Conservation (phyloP, 192 early-diverging fungal species). For the Diversispora epigaea region DNA sequence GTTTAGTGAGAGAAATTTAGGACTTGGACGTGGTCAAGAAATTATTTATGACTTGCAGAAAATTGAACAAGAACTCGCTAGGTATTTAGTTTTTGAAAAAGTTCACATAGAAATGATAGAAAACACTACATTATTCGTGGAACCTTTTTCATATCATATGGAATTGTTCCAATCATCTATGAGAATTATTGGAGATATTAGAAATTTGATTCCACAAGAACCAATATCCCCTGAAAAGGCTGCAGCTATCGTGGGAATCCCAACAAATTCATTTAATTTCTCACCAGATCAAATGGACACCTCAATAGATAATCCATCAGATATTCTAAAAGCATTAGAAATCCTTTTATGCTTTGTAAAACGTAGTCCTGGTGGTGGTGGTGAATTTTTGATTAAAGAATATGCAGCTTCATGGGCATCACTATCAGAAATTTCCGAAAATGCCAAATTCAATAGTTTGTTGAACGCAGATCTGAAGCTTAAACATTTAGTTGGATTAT, state of each 20-base stretch:
- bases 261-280: neutral
- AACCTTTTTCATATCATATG: conserved; percentile 33
- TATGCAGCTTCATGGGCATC: conserved; percentile 24
- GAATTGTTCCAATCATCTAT: conserved; percentile 30
- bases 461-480: neutral
- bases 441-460: neutral
- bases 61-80: conserved; percentile 26
- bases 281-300: neutral
- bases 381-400: conserved; percentile 22
- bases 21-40: neutral
- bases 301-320: conserved; percentile 14
- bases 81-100: conserved; percentile 27
- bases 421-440: neutral
- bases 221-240: conserved; percentile 9
- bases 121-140: conserved; percentile 11
- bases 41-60: conserved; percentile 26
- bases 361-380: conserved; percentile 10
- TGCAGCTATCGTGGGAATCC: neutral
- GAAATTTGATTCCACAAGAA: conserved; percentile 24
- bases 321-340: conserved; percentile 26
- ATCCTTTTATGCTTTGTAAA: conserved; percentile 35
- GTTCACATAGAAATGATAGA: conserved; percentile 17
- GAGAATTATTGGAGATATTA: conserved; percentile 26
- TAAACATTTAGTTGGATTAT: conserved; percentile 26
- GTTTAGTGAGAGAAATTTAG: conserved; percentile 24